Conservation (phyloP, 495 filamentous ascomycete species). For the Talaromyces proteolyticus region DNA sequence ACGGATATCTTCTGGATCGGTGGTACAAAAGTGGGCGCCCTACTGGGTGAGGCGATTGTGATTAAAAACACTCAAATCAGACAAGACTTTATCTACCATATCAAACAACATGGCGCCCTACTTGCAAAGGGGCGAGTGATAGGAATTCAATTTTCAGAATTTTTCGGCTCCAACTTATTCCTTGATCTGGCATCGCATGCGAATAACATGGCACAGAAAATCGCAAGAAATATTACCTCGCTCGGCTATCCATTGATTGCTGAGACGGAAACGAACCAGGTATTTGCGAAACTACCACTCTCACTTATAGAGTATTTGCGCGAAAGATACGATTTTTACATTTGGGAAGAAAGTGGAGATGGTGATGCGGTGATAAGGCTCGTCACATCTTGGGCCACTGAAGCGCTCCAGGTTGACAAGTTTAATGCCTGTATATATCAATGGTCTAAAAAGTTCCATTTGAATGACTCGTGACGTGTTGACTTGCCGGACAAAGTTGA, state of each 20-base stretch:
- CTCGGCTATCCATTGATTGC: constrained; percentile 24
- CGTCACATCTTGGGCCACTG: constrained; percentile 37
- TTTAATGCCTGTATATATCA: constrained; percentile 26
- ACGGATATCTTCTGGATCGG: constrained; percentile 43
- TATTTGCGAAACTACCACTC: constrained; percentile 24
- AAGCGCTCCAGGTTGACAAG: constrained; percentile 23
- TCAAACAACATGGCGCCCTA: constrained; percentile 39
- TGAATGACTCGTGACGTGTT: too few relatives aligned
- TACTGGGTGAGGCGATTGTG: constrained; percentile 39
- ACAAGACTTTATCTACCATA: constrained; percentile 35
- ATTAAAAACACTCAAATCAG: constrained; percentile 23
- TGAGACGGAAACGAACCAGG: constrained; percentile 31
- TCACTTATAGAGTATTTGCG: constrained; percentile 16
- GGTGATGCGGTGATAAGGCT: constrained; percentile 19
- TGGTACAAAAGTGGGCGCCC: constrained; percentile 36
- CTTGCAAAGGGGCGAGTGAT: constrained; percentile 36
- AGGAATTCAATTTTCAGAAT: constrained; percentile 37
- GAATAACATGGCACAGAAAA: constrained; percentile 31
- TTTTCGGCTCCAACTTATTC: constrained; percentile 32
- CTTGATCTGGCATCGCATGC: constrained; percentile 34
- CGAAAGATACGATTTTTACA: constrained; percentile 27
- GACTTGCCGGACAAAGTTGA: too few relatives aligned
- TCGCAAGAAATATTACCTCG: constrained; percentile 21
- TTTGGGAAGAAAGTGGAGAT: constrained; percentile 25
- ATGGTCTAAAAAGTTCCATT: too few relatives aligned